Evolutionary conservation across 2,329 filamentous ascomycete species (phyloP).

Genomic region (Blastomyces silverae): DNA sequence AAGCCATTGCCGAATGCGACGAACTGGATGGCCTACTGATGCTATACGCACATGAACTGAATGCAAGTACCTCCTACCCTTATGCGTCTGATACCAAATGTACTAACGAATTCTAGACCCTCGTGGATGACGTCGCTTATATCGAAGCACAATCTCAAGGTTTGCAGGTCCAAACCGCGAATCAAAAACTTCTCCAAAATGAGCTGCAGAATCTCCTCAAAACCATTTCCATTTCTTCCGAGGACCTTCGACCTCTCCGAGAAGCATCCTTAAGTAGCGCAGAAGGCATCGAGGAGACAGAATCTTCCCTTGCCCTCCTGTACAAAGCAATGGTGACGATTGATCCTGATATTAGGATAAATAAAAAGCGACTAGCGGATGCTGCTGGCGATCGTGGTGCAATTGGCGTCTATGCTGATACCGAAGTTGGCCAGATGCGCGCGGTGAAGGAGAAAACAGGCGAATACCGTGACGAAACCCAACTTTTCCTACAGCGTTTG

Average conservation of each 20-base stretch:
- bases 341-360: constrained; percentile 66
- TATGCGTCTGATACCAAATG: constrained; percentile 6
- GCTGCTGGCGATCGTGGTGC: constrained; percentile 35
- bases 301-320: constrained; percentile 67
- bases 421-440: constrained; percentile 74
- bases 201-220: constrained; percentile 85
- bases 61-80: constrained; percentile 52
- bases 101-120: constrained; percentile 53
- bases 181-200: constrained; percentile 86
- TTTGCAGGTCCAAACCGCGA: constrained; percentile 92
- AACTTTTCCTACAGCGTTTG: constrained; percentile 68
- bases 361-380: constrained; percentile 45
- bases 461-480: constrained; percentile 71
- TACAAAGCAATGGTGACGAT: constrained; percentile 94
- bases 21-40: constrained; percentile 92
- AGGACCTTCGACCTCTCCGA: constrained; percentile 67
- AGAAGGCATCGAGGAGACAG: constrained; percentile 67
- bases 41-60: constrained; percentile 87
- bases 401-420: constrained; percentile 60
- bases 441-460: constrained; percentile 93
- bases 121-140: constrained; percentile 92
- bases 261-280: constrained; percentile 65
- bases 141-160: constrained; percentile 97
- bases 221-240: constrained; percentile 77
- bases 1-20: constrained; percentile 89